These are phyloP conservation scores for Fomitopsis pinicola DNA, from an alignment of 1,284 basidiomycete species.

Conservation along the genomic window DNA sequence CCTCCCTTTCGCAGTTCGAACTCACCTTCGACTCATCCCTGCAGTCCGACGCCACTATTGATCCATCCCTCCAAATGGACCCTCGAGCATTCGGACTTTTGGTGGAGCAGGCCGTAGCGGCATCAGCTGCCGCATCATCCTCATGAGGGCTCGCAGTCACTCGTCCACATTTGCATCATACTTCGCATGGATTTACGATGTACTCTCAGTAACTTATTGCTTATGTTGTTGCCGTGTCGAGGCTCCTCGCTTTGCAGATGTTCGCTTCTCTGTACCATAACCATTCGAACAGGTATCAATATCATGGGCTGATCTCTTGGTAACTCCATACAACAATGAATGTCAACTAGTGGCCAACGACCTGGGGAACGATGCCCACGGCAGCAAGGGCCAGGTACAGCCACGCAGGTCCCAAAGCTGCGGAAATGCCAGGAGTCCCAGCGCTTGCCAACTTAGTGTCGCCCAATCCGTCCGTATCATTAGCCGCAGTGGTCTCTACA, in stretches of 20 bases:
- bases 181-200: neutral
- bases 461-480: neutral
- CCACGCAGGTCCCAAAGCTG: neutral
- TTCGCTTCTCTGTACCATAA: neutral
- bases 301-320: neutral
- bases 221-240: neutral
- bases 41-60: neutral
- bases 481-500: neutral
- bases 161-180: neutral
- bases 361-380: neutral
- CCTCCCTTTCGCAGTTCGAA: neutral
- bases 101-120: neutral
- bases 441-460: constrained; percentile 7
- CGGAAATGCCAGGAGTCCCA: neutral
- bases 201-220: neutral
- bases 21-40: too few relatives aligned
- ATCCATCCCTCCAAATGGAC: neutral
- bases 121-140: neutral
- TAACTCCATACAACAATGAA: neutral
- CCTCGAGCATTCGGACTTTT: neutral
- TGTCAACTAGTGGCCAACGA: neutral
- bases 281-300: neutral
- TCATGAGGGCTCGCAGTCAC: neutral
- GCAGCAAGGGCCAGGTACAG: neutral
- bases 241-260: neutral